Conservation (phyloP, 1,284 basidiomycete genomes). For the Sporisorium graminicola region DNA sequence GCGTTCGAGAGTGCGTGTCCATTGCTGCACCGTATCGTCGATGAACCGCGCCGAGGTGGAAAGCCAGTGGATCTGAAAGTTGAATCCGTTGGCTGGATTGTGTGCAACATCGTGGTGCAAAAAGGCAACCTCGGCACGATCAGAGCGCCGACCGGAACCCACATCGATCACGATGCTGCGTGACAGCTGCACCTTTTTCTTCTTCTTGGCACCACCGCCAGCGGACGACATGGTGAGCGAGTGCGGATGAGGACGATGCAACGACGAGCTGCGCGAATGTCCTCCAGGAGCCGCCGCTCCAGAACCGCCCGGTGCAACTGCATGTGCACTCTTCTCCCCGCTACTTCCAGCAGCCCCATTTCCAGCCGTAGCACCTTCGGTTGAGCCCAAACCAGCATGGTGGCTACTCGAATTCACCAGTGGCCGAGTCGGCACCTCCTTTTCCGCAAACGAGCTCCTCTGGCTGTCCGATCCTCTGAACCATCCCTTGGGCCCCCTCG, state of each 20-base stretch:
- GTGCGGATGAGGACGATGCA: slow-evolving; percentile 24
- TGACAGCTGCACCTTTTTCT: slow-evolving; percentile 59
- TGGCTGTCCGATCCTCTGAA: slow-evolving; percentile 46
- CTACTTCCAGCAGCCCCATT: slow-evolving; percentile 5
- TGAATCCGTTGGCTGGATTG: slow-evolving; percentile 69
- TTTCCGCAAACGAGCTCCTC: slow-evolving; percentile 34
- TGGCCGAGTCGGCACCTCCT: slow-evolving; percentile 27
- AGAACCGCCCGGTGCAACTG: slow-evolving; percentile 8
- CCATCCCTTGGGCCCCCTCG: slow-evolving; percentile 34
- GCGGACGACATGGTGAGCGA: slow-evolving; percentile 29
- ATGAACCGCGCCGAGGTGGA: slow-evolving; percentile 95
- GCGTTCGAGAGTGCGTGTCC: slow-evolving; percentile 86
- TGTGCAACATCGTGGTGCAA: slow-evolving; percentile 68
- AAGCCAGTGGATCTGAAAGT: slow-evolving; percentile 90
- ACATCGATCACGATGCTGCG: slow-evolving; percentile 65
- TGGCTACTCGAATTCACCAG: slow-evolving; percentile 22
- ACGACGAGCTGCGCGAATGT: slow-evolving; percentile 37
- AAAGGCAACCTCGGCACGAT: slow-evolving; percentile 66
- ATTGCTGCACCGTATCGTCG: slow-evolving; percentile 86
- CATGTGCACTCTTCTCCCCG: background rate
- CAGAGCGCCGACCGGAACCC: slow-evolving; percentile 59
- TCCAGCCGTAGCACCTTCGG: slow-evolving; percentile 7
- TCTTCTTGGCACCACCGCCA: slow-evolving; percentile 16
- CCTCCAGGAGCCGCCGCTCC: slow-evolving; percentile 14
- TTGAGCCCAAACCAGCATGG: slow-evolving; percentile 10